Percentiles rank a stretch among this genome's conserved stretches.
These are phyloP conservation scores for Mortierella polycephala DNA, from an alignment of 371 early-diverging fungal species.

Conservation along the genomic window DNA sequence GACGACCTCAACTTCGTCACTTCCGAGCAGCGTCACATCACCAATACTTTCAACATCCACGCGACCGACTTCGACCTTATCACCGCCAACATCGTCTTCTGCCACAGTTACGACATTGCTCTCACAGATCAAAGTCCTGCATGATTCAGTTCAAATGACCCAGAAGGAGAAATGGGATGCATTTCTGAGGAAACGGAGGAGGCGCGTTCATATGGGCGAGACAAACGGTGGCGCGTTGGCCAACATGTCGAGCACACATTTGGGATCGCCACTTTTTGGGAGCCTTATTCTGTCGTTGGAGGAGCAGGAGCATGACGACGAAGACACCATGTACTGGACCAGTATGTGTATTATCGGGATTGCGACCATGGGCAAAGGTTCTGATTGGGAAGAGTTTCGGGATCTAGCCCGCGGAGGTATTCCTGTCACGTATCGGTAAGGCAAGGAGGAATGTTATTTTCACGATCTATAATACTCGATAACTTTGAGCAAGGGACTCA, in stretches of 20 bases:
- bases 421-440: constrained; percentile 52
- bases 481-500: too few species aligned
- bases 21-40: constrained; percentile 28
- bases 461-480: too few species aligned
- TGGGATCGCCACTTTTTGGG: constrained; percentile 38
- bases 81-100: constrained; percentile 35
- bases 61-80: constrained; percentile 47
- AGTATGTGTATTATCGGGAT: constrained; percentile 48
- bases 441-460: not conserved
- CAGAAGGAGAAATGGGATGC: constrained; percentile 55
- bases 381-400: constrained; percentile 52
- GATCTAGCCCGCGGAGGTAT: constrained; percentile 54
- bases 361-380: constrained; percentile 48
- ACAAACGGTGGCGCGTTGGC: constrained; percentile 32
- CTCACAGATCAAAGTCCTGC: constrained; percentile 53
- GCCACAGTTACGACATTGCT: constrained; percentile 43
- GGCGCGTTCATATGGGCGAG: constrained; percentile 45
- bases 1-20: constrained; percentile 18
- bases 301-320: constrained; percentile 47
- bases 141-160: constrained; percentile 46
- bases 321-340: constrained; percentile 46
- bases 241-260: constrained; percentile 38
- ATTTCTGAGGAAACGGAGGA: constrained; percentile 38
- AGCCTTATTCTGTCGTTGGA: constrained; percentile 29
- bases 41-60: constrained; percentile 42